Base-by-base conservation (phyloP, 148 eudicot genomes). In the Limonium bicolor region DNA sequence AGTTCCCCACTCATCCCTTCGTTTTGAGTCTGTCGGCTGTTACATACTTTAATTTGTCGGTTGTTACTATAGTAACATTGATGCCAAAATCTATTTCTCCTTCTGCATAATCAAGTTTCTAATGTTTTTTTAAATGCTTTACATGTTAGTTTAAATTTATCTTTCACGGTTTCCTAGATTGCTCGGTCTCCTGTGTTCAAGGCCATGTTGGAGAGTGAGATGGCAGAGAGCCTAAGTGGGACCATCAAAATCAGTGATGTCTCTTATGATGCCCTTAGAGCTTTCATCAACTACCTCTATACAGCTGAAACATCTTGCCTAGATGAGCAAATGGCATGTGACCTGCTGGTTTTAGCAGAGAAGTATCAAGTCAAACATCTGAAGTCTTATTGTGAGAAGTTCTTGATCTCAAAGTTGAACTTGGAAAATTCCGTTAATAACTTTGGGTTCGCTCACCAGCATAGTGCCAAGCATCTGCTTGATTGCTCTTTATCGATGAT, bases 181-280 rank as follows among this genome's bases (percentile, higher is more conserved):
- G 72, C 73, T 54, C 78, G 93, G 9, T 86, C 96, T 7, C 95
- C 95, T 13, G 95, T 86, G 17, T 86, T 86, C 67, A 69, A 62
- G 59, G 95, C 86, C 31, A 86, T 86, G 95, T 78, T 86, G 10
- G 93, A 86, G 64, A 77, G 36, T 33, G 78, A 86, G 43, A 86
- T 86, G 95, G 76, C 74, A 53, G 95, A 80, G 58, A 77, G 86
- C 58, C 67, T 74, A 13, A 86, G 86, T 50, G 92, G 95, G 16
- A 81, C 86, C 36, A 78, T 86, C 66, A 81, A 66, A 48, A 75
- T 86, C 35, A 70, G 93, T 20, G 83, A 81, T 27, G 83, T 81
- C 14, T 65, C 92, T 1, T 77, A 77, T 24, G 93, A 80, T 36
- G 73, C 81, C 27, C 80, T 86, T 44, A 78, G 76, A 1, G 48